A percentile compares a stretch with the other conserved stretches of the same genome.
phyloP scores from a whole-genome alignment of 169 alveolate species.

The Plasmodium malariae region DNA sequence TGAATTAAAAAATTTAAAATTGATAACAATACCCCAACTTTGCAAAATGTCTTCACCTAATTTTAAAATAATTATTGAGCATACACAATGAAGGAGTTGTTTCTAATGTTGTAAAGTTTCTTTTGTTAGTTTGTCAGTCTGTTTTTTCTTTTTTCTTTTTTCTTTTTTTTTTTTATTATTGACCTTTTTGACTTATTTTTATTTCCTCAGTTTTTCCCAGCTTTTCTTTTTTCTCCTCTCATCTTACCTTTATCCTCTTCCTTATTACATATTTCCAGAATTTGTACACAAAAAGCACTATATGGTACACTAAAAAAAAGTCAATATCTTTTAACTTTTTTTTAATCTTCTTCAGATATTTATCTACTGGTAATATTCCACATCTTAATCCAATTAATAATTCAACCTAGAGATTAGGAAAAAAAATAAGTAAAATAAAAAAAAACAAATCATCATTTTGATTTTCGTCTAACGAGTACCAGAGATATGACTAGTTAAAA shows the following conservation, averaged over 20 bases:
- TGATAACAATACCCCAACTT: constrained; percentile 63
- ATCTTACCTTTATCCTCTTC: constrained; percentile 49
- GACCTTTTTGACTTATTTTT: too few relatives aligned
- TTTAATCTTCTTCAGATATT: constrained; percentile 26
- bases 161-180: constrained; percentile 21
- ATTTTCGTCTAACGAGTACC: too few relatives aligned
- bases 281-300: constrained; percentile 37
- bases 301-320: constrained; percentile 26
- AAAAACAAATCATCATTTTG: background rate
- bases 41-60: constrained; percentile 69
- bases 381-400: constrained; percentile 30
- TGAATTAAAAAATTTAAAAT: constrained; percentile 60
- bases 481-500: too few relatives aligned
- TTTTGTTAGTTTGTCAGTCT: background rate
- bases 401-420: constrained; percentile 70
- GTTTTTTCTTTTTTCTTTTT: background rate
- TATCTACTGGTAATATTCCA: constrained; percentile 60
- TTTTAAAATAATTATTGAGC: background rate
- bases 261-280: constrained; percentile 65
- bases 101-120: background rate
- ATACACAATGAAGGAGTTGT: background rate
- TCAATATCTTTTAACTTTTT: constrained; percentile 29
- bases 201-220: too few relatives aligned
- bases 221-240: background rate
- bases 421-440: too few relatives aligned